Evolutionary conservation across 1,284 basidiomycete genomes (phyloP), one percentile per base, ranked within the genome.

Genomic region (Apiotrichum laibachii): DNA sequence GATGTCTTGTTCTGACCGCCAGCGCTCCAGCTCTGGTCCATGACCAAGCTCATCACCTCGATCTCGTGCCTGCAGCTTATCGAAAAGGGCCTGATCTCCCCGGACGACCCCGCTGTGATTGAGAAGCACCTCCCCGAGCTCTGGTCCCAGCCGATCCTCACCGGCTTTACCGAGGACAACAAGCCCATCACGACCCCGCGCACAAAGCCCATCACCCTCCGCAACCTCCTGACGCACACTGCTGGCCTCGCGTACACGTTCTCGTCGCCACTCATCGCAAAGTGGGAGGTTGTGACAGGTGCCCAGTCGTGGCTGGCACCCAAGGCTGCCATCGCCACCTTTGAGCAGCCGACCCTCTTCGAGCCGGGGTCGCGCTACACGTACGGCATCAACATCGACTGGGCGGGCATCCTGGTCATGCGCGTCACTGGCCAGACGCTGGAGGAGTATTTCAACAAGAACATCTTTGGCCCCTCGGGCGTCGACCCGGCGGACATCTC

Each of bases 381-480:
- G 31, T 75, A 76, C 63, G 53, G 61, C n/a, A 57, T 62, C 45
- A 68, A 68, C 4, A 71, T 75, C 43, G 79, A 79, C 55, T 76
- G 70, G 71, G 65, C 68, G 39, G 76, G 70, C 33, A 26, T 64
- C 57, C 42, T 73, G 56, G 64, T 79, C 46, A 56, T 61, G 39
- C 68, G 76, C 26, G 54, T 69, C 12, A 67, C 65, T 0, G 72
- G 71, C 2, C 47, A 57, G 13, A 61, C 60, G 0, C 63, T 77
- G 10, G 72, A 74, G 49, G 67, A 66, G 2, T 72, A 70, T 57
- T 72, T 76, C 50, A 59, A 70, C 43, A 50, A 71, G 18, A 51
- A 76, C 63, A 62, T 77, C 52, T 76, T 70, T 53, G 53, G 55
- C 4, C 74, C 73, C 0, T 59, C 71, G 42, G 68, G 69, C 31